Percentiles rank a stretch among this genome's conserved stretches.
phyloP scores from a whole-genome alignment of 768 basidiomycete species.

The Kwoniella mangroviensis region DNA sequence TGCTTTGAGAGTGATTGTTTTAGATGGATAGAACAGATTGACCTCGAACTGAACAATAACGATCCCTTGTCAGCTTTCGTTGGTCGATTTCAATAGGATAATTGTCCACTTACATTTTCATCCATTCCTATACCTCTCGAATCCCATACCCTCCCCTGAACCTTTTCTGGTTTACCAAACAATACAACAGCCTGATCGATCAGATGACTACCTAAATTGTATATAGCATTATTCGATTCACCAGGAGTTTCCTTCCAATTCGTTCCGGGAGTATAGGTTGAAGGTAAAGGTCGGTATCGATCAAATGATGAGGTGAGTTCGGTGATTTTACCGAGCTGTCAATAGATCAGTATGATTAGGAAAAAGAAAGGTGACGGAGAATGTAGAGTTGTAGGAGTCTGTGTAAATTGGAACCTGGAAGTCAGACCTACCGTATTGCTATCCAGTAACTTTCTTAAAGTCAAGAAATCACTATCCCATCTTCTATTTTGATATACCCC shows the following conservation, averaged over 20 bases:
- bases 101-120: constrained; percentile 56
- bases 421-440: constrained; percentile 58
- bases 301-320: constrained; percentile 50
- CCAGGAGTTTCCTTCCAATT: constrained; percentile 75
- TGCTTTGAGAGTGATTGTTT: constrained; percentile 71
- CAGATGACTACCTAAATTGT: constrained; percentile 79
- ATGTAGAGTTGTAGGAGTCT: background rate
- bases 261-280: constrained; percentile 15
- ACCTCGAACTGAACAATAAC: constrained; percentile 44
- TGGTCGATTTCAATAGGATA: too few relatives aligned
- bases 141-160: constrained; percentile 60
- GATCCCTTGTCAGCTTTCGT: too few relatives aligned
- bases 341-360: background rate
- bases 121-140: constrained; percentile 51
- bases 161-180: constrained; percentile 72
- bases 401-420: background rate
- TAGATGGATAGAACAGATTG: constrained; percentile 57
- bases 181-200: constrained; percentile 76
- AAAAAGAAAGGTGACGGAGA: background rate
- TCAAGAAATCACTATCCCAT: constrained; percentile 55
- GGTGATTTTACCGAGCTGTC: constrained; percentile 60
- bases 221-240: constrained; percentile 70
- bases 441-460: constrained; percentile 44
- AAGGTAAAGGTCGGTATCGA: constrained; percentile 66
- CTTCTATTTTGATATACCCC: constrained; percentile 54